phyloP scores from a whole-genome alignment of 306 rosid genomes.

The Vigna reflexopilosa region DNA sequence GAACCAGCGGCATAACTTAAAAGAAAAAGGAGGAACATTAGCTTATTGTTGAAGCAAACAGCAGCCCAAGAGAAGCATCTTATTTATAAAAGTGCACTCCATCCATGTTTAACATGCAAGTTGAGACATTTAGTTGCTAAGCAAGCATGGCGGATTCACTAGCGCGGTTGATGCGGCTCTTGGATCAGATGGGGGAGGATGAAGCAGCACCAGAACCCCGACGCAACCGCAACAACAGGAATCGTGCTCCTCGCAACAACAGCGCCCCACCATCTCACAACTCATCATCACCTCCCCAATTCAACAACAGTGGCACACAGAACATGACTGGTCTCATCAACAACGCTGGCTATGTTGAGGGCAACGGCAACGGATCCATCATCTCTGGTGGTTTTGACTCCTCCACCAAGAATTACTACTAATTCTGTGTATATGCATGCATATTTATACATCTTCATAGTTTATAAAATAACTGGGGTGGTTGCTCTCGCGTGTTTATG shows the following conservation, averaged over 20 bases:
- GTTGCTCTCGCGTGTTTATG: not conserved
- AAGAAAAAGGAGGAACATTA: not conserved
- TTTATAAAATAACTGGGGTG: not conserved
- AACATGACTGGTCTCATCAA: slow-evolving; percentile 42
- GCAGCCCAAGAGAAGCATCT: rapidly evolving
- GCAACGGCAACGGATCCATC: slow-evolving; percentile 47
- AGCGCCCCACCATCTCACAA: not conserved
- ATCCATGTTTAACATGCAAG: not conserved
- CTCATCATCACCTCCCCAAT: not conserved
- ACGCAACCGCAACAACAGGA: not conserved
- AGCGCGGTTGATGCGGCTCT: not conserved
- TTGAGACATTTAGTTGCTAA: not conserved
- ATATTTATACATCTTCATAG: not conserved
- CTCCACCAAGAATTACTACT: slow-evolving; percentile 20
- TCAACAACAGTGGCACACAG: slow-evolving; percentile 28
- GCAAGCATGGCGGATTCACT: slow-evolving; percentile 28
- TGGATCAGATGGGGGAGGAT: not conserved
- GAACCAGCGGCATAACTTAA: no score
- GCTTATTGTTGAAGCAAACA: not conserved
- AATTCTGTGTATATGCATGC: not conserved
- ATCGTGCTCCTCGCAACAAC: not conserved
- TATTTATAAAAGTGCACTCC: not conserved
- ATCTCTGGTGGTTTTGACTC: slow-evolving; percentile 41
- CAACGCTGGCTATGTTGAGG: slow-evolving; percentile 40
- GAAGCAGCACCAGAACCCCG: not conserved